Evolutionary conservation across 305 asterid genomes (phyloP), one percentile per base, ranked within the genome.

Genomic region (Fraxinus xanthoxyloides): DNA sequence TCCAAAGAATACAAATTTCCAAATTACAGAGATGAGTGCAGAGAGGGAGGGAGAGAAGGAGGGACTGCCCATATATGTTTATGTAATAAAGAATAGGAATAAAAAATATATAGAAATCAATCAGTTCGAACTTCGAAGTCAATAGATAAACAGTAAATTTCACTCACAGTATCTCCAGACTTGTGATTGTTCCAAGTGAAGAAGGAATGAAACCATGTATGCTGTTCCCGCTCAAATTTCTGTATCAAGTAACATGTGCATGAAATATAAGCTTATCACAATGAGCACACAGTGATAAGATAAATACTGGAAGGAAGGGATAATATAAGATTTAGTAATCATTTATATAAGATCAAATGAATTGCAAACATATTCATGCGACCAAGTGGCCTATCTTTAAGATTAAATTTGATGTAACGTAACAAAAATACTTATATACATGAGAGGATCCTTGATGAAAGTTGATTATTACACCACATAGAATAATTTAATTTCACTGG

Each of bases 141-240:
- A 51, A 61, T 73, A 51, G 21, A 65, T 35, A 43, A 40, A 28
- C 24, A 35, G 46, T 61, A 72, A 81, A 79, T 26, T 79, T 77
- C 77, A 89, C 97, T 91, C 84, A 96, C 99, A 94, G 80, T 83
- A 78, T 91, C 87, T 94, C 94, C 75, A 96, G 85, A 85, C 87
- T 84, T 76, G 89, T 77, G 84, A 96, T 79, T 54, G 84, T 83
- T 83, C 98, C 99, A 78, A 96, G 91, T 54, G 98, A 88, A 7
- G 94, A 88, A 23, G 99, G 98, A 85, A 96, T 93, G 77, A 28
- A 85, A 72, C 98, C 98, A 35, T 91, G 87, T 80, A 94, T 90
- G 90, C 95, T 89, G 90, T 96, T 94, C 54, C 98, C 95, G 34
- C 98, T 94, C 89, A 96, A 89, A 85, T 96, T 96, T 90, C 99